A percentile compares a stretch with the other conserved stretches of the same genome.
Evolutionary conservation across 306 rosid species (phyloP).

Genomic region (Amphicarpaea edgeworthii): DNA sequence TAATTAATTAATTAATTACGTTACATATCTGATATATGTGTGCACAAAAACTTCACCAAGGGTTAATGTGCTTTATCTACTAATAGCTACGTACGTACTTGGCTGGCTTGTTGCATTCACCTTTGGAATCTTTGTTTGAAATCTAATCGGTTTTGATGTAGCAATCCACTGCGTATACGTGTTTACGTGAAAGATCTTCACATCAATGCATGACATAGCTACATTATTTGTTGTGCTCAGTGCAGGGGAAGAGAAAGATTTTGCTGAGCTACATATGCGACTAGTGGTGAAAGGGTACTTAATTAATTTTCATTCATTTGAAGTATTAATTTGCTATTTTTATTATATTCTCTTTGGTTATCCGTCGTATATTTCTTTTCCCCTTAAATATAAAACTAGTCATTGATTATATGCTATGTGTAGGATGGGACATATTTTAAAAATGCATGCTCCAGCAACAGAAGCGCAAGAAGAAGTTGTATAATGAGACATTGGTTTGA

Average conservation of each 20-base stretch:
- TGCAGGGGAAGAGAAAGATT: not conserved
- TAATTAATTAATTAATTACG: too few species aligned
- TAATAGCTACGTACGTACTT: not conserved
- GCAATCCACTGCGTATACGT: not conserved
- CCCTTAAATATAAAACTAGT: not conserved
- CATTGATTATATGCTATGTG: not conserved
- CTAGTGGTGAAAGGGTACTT: not conserved
- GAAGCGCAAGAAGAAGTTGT: not conserved
- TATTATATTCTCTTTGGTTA: not conserved
- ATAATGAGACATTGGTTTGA: not conserved
- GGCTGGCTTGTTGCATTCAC: not conserved
- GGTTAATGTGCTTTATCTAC: not conserved
- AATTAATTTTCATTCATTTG: not conserved
- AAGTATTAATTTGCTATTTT: constrained; percentile 9
- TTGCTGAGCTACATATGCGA: not conserved
- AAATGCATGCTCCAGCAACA: not conserved
- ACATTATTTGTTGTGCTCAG: not conserved
- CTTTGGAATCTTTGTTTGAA: not conserved
- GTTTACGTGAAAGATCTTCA: not conserved
- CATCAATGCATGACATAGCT: not conserved
- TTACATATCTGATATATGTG: not conserved
- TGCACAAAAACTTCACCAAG: not conserved
- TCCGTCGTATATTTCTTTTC: not conserved
- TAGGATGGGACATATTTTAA: not conserved
- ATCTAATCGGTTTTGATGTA: not conserved